Percentiles rank a stretch among this genome's conserved stretches.
Conservation (phyloP, 169 alveolate genomes). For the Eimeria sp. region DNA sequence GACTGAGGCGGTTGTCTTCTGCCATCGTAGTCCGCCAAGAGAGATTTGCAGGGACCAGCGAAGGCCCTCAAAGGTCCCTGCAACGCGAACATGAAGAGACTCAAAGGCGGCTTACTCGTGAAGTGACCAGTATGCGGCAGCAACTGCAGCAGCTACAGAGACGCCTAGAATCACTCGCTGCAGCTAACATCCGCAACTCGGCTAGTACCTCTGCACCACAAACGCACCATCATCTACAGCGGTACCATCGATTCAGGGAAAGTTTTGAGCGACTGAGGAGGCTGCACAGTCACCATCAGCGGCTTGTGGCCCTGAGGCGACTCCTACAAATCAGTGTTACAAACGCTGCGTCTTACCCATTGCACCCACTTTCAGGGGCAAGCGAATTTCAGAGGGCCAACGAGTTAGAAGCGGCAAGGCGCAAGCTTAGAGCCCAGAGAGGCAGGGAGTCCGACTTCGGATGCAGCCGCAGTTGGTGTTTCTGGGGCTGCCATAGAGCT, state of each 20-base stretch:
- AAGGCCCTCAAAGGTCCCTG: slow-evolving; percentile 2
- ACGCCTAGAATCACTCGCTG: slow-evolving; percentile 63
- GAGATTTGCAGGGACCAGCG: slow-evolving; percentile 9
- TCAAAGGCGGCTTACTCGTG: slow-evolving; percentile 58
- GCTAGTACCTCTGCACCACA: slow-evolving; percentile 2
- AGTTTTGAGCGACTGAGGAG: slow-evolving; percentile 22
- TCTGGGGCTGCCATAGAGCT: slow-evolving; percentile 74
- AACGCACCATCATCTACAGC: slow-evolving; percentile 37
- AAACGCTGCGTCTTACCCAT: background rate
- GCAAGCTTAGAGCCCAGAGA: slow-evolving; percentile 47
- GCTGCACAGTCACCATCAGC: slow-evolving; percentile 48
- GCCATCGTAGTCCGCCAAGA: background rate
- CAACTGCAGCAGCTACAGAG: slow-evolving; percentile 66
- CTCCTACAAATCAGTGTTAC: slow-evolving; percentile 44
- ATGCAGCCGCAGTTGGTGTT: slow-evolving; percentile 67
- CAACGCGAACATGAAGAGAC: slow-evolving; percentile 28
- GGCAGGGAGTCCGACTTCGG: slow-evolving; percentile 55
- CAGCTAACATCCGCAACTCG: background rate
- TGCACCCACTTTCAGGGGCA: background rate
- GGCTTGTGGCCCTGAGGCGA: slow-evolving; percentile 58
- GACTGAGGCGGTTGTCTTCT: slow-evolving; percentile 47
- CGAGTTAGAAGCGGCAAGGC: slow-evolving; percentile 46
- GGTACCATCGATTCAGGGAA: slow-evolving; percentile 63
- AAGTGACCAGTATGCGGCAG: slow-evolving; percentile 58
- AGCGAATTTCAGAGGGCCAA: slow-evolving; percentile 10